Percentiles rank a stretch among this genome's conserved stretches.
These are phyloP conservation scores for Fusarium continuum DNA, from an alignment of 2,329 filamentous ascomycete genomes.

Conservation along the genomic window DNA sequence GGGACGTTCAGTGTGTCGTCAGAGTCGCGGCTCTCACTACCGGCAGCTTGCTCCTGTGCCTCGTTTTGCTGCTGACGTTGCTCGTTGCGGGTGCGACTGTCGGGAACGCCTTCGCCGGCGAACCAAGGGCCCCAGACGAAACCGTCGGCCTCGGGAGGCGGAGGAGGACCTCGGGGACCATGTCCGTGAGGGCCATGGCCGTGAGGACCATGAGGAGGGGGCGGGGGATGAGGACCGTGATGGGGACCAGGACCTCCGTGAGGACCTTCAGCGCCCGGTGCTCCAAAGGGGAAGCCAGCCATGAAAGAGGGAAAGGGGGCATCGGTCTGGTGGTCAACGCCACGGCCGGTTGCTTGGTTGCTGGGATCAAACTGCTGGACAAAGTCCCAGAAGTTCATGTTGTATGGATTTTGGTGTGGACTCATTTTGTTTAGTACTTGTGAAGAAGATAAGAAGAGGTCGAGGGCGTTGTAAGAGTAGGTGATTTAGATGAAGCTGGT, in stretches of 20 bases:
- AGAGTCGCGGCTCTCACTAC: conserved; percentile 48
- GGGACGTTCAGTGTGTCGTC: conserved; percentile 48
- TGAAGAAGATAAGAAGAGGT: background rate
- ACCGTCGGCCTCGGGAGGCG: conserved; percentile 35
- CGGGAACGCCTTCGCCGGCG: conserved; percentile 40
- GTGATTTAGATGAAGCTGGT: conserved; percentile 20
- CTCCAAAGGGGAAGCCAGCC: conserved; percentile 49
- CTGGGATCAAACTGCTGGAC: conserved; percentile 48
- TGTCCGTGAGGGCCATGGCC: conserved; percentile 12
- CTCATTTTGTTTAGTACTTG: conserved; percentile 32
- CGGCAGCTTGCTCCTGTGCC: conserved; percentile 26
- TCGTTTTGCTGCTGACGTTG: conserved; percentile 34
- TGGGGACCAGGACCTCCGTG: conserved; percentile 4
- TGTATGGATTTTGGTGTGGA: conserved; percentile 35
- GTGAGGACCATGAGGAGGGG: conserved; percentile 18
- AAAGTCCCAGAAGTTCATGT: conserved; percentile 49
- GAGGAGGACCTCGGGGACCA: conserved; percentile 31
- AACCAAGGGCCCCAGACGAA: conserved; percentile 42
- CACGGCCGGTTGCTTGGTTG: conserved; percentile 45
- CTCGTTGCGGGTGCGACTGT: conserved; percentile 21
- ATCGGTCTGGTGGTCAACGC: conserved; percentile 51
- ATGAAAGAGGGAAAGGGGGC: conserved; percentile 40
- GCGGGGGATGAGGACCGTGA: background rate
- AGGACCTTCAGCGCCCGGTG: conserved; percentile 12
- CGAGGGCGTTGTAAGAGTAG: conserved; percentile 12